Base-by-base conservation (phyloP, 805 yeast genomes). In the Candida saitoana region DNA sequence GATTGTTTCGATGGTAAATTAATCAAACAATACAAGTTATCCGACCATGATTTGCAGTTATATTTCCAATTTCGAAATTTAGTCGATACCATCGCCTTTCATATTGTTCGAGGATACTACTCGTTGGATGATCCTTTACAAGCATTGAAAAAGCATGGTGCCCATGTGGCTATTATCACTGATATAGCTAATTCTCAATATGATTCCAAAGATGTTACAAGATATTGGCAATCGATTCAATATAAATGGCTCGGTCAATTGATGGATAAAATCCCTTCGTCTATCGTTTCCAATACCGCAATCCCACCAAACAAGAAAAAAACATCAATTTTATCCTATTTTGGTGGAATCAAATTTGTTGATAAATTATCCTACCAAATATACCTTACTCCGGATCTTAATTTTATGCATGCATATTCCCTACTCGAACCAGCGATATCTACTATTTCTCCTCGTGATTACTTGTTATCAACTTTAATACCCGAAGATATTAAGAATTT, bases 171-270 rank as follows among this genome's bases (percentile, higher is more conserved):
- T 24, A 75, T 74, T 37, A 77, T 83, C 2, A 1, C 35, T 8
- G 37, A 44, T 35, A 44, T 38, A 14, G 49, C 68, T 6, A 49
- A 49, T 8, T 52, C 73, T 4, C 43, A 70, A 14, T 59, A 64
- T n/a, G 8, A 54, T 46, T 11, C 51, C 62, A 5, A 25, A 17
- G 38, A 45, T 5, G 40, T 36, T 14, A 45, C 40, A 20, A 22
- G 46, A 19, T 49, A 69, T 32, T 86, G 95, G 95, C 51, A 71
- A 8, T 73, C 82, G 0, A 54, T 63, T n/a, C 95, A 86, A 53
- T 74, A 77, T 48, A 73, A 77, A 33, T 76, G 84, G 80, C 62
- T 86, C 9, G 87, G 84, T 0, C 77, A 82, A 43, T 56, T 84
- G 14, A 60, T 80, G 39, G 70, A 64, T 7, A 40, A 60, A n/a